These are phyloP conservation scores for Neurospora sp. DNA, from an alignment of 2,329 filamentous ascomycete genomes.

Conservation along the genomic window DNA sequence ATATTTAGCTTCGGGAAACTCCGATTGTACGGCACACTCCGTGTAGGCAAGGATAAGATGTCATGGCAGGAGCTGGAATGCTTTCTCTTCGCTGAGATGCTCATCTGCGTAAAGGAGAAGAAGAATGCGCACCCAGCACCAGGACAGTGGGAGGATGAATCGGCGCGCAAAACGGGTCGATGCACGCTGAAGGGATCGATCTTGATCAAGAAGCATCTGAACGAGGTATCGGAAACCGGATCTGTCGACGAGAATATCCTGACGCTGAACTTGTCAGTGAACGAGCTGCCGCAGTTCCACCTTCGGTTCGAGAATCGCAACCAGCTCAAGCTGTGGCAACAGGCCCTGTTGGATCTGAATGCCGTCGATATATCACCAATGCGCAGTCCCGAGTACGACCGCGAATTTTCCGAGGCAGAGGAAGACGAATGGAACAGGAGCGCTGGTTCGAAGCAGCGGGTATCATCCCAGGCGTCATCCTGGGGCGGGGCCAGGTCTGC, in stretches of 20 bases:
- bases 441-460: slow-evolving; percentile 44
- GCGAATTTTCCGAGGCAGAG: slow-evolving; percentile 71
- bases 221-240: slow-evolving; percentile 68
- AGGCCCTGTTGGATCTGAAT: slow-evolving; percentile 76
- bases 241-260: slow-evolving; percentile 69
- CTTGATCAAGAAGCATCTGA: slow-evolving; percentile 94
- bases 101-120: slow-evolving; percentile 99
- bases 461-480: slow-evolving; percentile 72
- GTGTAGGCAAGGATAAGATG: slow-evolving; percentile 90
- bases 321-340: slow-evolving; percentile 84
- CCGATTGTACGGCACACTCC: slow-evolving; percentile 76
- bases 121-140: slow-evolving; percentile 44
- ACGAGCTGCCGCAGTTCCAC: slow-evolving; percentile 88
- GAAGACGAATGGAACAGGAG: slow-evolving; percentile 75
- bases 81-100: slow-evolving; percentile 95
- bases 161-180: slow-evolving; percentile 55
- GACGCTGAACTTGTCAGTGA: slow-evolving; percentile 81
- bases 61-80: slow-evolving; percentile 98
- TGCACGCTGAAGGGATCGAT: slow-evolving; percentile 96
- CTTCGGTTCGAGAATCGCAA: slow-evolving; percentile 76
- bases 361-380: slow-evolving; percentile 53
- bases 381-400: slow-evolving; percentile 68
- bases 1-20: slow-evolving; percentile 72
- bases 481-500: slow-evolving; percentile 75
- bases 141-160: slow-evolving; percentile 56